A percentile compares a stretch with the other conserved stretches of the same genome.
Conservation (phyloP, 2,329 filamentous ascomycete genomes). For the Penicillium sp. region DNA sequence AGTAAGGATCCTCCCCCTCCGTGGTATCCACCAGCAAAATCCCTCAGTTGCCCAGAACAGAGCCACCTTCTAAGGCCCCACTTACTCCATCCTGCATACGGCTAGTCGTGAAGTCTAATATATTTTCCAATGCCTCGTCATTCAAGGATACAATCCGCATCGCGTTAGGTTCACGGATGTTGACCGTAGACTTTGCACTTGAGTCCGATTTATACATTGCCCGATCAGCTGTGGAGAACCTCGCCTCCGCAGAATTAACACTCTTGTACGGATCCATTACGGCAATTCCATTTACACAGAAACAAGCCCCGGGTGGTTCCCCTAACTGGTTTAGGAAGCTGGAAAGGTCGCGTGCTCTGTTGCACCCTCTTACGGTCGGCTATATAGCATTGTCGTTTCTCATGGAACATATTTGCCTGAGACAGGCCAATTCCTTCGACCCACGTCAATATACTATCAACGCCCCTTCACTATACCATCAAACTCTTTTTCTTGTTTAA, state of each 20-base stretch:
- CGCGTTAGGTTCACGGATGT: constrained; percentile 3
- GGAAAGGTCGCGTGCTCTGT: background rate
- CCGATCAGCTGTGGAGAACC: background rate
- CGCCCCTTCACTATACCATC: background rate
- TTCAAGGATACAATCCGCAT: background rate
- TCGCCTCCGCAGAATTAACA: background rate
- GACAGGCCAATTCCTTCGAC: background rate
- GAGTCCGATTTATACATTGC: background rate
- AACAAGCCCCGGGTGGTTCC: background rate
- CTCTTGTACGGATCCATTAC: background rate
- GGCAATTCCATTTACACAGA: background rate
- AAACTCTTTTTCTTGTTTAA: background rate
- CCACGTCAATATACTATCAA: background rate
- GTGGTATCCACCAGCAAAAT: constrained; percentile 18
- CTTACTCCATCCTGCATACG: background rate
- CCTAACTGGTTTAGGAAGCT: constrained; percentile 8
- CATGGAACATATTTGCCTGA: background rate
- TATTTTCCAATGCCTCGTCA: background rate
- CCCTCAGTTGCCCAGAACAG: constrained; percentile 8
- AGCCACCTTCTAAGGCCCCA: constrained; percentile 1
- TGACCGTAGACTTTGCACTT: background rate
- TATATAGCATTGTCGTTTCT: background rate
- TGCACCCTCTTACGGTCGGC: background rate
- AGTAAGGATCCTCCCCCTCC: constrained; percentile 18
- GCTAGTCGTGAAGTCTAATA: constrained; percentile 15